phyloP scores from a whole-genome alignment of 208 protist genomes.

The Strigomonas culicis region DNA sequence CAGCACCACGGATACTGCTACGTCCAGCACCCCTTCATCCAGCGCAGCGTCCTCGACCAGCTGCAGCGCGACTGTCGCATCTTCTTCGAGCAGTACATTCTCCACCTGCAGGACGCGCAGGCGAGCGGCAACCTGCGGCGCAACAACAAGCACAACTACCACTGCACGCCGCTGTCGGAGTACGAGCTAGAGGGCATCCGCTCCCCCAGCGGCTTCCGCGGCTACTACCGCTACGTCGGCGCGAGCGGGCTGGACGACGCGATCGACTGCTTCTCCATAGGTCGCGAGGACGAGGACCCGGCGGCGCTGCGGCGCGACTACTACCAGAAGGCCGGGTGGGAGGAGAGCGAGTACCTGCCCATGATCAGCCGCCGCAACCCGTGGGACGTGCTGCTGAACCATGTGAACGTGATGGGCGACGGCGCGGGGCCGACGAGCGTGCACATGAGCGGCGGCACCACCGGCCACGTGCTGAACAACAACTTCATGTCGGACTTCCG shows the following conservation, averaged over 20 bases:
- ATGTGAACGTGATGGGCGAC: conserved; percentile 28
- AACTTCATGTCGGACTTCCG: conserved; percentile 85
- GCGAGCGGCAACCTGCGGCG: conserved; percentile 19
- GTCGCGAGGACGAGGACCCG: conserved; percentile 67
- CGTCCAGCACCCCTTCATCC: conserved; percentile 86
- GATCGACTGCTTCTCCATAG: conserved; percentile 87
- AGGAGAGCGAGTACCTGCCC: conserved; percentile 57
- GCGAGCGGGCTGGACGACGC: conserved; percentile 79
- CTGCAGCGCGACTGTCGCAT: conserved; percentile 81
- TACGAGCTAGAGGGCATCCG: conserved; percentile 79
- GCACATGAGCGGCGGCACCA: not conserved
- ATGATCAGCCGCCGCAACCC: conserved; percentile 74
- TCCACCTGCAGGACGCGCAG: conserved; percentile 25
- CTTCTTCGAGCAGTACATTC: conserved; percentile 85
- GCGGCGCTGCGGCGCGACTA: conserved; percentile 61
- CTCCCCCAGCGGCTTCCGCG: conserved; percentile 61
- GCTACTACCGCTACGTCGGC: conserved; percentile 85
- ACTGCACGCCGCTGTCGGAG: conserved; percentile 52
- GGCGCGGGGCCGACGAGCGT: not conserved
- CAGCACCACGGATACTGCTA: conserved; percentile 88
- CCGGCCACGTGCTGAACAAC: conserved; percentile 26
- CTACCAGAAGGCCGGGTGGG: conserved; percentile 66
- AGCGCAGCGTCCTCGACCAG: conserved; percentile 78
- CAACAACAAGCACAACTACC: conserved; percentile 55
- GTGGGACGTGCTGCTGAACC: conserved; percentile 75